Evolutionary conservation across 768 basidiomycete species (phyloP).

Genomic region (Mycena galericulata): DNA sequence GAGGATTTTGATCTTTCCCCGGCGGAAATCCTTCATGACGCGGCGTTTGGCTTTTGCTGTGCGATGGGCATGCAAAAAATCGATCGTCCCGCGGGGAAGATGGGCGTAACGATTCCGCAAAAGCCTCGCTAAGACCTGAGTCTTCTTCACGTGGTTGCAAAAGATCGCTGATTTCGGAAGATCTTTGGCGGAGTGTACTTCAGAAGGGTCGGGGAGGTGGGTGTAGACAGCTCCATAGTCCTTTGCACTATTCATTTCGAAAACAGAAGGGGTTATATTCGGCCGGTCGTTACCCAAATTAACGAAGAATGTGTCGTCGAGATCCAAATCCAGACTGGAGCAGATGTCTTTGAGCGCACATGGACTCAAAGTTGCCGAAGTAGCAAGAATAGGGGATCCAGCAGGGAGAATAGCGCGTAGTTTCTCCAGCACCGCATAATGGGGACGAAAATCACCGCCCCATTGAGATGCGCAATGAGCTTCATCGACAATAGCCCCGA

Average conservation of each 20-base stretch:
- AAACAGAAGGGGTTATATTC: slow-evolving; percentile 34
- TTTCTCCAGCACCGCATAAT: too few species aligned
- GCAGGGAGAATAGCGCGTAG: too few species aligned
- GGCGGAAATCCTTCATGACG: slow-evolving; percentile 39
- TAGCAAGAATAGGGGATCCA: too few species aligned
- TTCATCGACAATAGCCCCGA: slow-evolving; percentile 50
- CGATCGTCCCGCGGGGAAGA: too few species aligned
- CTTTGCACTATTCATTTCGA: not conserved
- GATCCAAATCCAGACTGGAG: slow-evolving; percentile 42
- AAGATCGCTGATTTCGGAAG: too few species aligned
- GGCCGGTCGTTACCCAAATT: slow-evolving; percentile 52
- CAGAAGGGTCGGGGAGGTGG: not conserved
- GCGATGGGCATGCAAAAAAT: slow-evolving; percentile 41
- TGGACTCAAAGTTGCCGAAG: too few species aligned
- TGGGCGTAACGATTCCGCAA: too few species aligned
- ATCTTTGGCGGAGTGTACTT: not conserved
- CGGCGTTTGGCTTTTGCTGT: slow-evolving; percentile 32
- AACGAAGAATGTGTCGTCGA: slow-evolving; percentile 39
- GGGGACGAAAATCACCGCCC: slow-evolving; percentile 49
- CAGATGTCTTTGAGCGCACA: too few species aligned
- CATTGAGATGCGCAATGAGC: slow-evolving; percentile 52
- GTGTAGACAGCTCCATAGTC: not conserved
- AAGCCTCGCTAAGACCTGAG: too few species aligned
- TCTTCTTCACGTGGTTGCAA: too few species aligned
- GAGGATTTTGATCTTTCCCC: slow-evolving; percentile 39